A percentile compares a stretch with the other conserved stretches of the same genome.
phyloP scores from a whole-genome alignment of 768 basidiomycete genomes.

The Agaricus bisporus region DNA sequence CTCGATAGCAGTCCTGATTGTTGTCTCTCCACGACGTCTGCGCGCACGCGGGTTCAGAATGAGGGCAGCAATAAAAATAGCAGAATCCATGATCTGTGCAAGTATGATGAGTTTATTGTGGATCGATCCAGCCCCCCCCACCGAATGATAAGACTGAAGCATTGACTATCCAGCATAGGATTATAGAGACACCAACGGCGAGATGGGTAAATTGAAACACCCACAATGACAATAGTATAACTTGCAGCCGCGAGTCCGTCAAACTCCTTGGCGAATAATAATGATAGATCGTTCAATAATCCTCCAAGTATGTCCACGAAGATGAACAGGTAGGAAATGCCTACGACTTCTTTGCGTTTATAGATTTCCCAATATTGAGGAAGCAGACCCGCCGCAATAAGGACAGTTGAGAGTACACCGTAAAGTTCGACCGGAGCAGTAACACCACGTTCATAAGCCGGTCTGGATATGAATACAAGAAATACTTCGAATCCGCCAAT shows the following conservation, averaged over 20 bases:
- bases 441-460: constrained; percentile 25
- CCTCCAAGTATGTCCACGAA: constrained; percentile 63
- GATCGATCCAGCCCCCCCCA: no score
- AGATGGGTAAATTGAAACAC: constrained; percentile 14
- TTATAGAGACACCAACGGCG: not conserved
- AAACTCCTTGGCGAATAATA: constrained; percentile 59
- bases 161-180: not conserved
- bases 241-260: constrained; percentile 58
- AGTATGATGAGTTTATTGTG: not conserved
- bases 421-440: constrained; percentile 39
- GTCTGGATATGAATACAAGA: constrained; percentile 54
- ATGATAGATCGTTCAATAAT: constrained; percentile 62
- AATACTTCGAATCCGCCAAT: constrained; percentile 54
- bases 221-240: constrained; percentile 58
- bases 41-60: constrained; percentile 59
- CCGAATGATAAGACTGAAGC: not conserved
- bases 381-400: constrained; percentile 44
- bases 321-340: constrained; percentile 69
- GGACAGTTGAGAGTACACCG: constrained; percentile 53
- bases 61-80: constrained; percentile 55
- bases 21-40: constrained; percentile 23
- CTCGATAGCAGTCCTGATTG: not conserved
- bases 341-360: constrained; percentile 52
- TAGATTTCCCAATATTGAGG: constrained; percentile 78
- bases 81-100: constrained; percentile 50